Evolutionary conservation across 176 grass and related monocot species (phyloP).

Genomic region (Neostapfia colusana): DNA sequence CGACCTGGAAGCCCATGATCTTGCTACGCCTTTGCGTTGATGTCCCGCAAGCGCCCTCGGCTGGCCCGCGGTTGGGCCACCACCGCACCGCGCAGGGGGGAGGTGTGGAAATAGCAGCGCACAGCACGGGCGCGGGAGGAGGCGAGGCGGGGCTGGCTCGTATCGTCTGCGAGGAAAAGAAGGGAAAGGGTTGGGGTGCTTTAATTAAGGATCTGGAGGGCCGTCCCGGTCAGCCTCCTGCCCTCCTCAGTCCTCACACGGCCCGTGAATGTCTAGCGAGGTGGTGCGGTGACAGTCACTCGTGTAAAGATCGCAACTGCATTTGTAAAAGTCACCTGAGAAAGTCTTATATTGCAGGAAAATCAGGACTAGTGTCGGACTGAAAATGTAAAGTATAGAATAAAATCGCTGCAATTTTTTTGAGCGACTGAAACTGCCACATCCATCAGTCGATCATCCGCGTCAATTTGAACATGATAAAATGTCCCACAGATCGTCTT

Average conservation of each 20-base stretch:
- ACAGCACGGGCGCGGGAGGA: background rate
- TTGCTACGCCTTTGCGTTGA: conserved; percentile 2
- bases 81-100: conserved; percentile 9
- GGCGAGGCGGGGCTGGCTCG: conserved; percentile 14
- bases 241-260: no score
- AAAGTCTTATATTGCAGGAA: background rate
- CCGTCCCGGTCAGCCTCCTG: conserved; percentile 16
- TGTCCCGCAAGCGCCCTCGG: conserved; percentile 8
- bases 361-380: no score
- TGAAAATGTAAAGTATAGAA: no score
- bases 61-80: conserved; percentile 26
- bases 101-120: conserved; percentile 35
- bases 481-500: no score
- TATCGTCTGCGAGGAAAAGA: conserved; percentile 10
- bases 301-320: background rate
- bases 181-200: conserved; percentile 11
- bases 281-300: background rate
- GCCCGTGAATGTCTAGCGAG: conserved; percentile 25
- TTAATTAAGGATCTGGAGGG: conserved; percentile 37
- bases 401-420: no score
- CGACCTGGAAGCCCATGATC: conserved; percentile 50
- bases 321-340: background rate
- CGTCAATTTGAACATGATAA: no score
- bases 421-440: no score
- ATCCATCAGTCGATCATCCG: no score